These are phyloP conservation scores for Orbilia javanica DNA, from an alignment of 2,329 filamentous ascomycete genomes.

Conservation along the genomic window DNA sequence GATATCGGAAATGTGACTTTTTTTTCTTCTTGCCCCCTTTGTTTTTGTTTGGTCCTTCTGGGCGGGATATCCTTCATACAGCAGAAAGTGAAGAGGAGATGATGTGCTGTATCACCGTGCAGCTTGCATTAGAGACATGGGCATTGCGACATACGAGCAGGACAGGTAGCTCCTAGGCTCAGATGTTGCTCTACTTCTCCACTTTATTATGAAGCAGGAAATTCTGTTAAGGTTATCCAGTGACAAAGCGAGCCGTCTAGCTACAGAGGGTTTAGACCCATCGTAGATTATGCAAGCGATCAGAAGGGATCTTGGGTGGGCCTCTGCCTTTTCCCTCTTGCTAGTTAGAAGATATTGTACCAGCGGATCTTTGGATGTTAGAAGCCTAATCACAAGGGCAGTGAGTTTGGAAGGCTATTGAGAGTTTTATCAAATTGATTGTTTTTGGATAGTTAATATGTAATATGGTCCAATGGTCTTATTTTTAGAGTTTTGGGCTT, in stretches of 20 bases:
- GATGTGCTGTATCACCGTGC: constrained; percentile 58
- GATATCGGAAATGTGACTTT: constrained; percentile 7
- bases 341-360: constrained; percentile 3
- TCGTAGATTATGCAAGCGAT: constrained; percentile 52
- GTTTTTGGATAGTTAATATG: neutral
- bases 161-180: constrained; percentile 25
- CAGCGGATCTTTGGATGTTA: neutral
- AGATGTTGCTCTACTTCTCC: constrained; percentile 25
- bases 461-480: neutral
- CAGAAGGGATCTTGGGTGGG: constrained; percentile 44
- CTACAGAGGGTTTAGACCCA: constrained; percentile 54
- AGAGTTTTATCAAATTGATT: constrained; percentile 7
- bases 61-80: constrained; percentile 12
- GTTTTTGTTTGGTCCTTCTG: neutral
- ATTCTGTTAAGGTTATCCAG: constrained; percentile 29
- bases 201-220: constrained; percentile 40
- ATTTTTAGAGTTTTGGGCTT: constrained; percentile 17
- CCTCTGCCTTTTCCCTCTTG: constrained; percentile 16
- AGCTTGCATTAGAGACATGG: constrained; percentile 56
- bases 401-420: constrained; percentile 21
- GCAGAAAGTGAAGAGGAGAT: constrained; percentile 36
- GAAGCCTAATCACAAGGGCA: constrained; percentile 31
- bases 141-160: constrained; percentile 58
- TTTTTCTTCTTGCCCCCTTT: neutral
- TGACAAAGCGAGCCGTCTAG: constrained; percentile 17